Base-by-base conservation (phyloP, 495 filamentous ascomycete genomes). In the Oidiodendron maius region DNA sequence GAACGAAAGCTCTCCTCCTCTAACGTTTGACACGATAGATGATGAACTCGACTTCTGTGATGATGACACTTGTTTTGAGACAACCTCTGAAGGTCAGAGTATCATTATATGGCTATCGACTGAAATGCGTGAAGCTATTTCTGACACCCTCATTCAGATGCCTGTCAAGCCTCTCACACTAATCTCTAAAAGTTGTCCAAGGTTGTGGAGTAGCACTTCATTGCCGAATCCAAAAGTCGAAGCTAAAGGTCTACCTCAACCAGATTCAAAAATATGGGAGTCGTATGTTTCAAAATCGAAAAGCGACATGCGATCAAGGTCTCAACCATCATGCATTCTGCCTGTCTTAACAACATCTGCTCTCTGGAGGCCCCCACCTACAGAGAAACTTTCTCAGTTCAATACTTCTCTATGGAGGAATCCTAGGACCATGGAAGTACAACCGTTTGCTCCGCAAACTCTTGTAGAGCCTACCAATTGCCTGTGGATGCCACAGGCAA, bases 1-100 rank as follows among this genome's bases (percentile, higher is more conserved):
- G 3, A 69, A 64, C 47, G 55, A 71, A 25, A 76, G 67, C 57
- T 54, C 75, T 13, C 50, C 74, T 13, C 49, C 48, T 15, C 39
- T 37, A 18, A 3, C 39, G 35, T 9, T 15, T n/a, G 12, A 17
- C 16, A 26, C n/a, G 13, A 36, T 28, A 46, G 6, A 53, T 48
- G n/a, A n/a, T n/a, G n/a, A n/a, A 6, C 48, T 55, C 18, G 51
- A 52, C 21, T 41, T 51, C 26, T 56, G 58, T 51, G 51, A 58
- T 38, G 40, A 36, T 2, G 22, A 44, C 13, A 42, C 32, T 46
- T 46, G 35, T 17, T 40, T 22, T 6, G 46, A 54, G 38, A 23
- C n/a, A n/a, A n/a, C n/a, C n/a, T n/a, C n/a, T n/a, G n/a, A n/a
- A n/a, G n/a, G 25, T 22, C 44, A 13, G 44, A 46, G 4, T 18